Percentiles rank a stretch among this genome's conserved stretches.
Conservation (phyloP, 1,139 yeast species). For the Yamadazyma atlantica region DNA sequence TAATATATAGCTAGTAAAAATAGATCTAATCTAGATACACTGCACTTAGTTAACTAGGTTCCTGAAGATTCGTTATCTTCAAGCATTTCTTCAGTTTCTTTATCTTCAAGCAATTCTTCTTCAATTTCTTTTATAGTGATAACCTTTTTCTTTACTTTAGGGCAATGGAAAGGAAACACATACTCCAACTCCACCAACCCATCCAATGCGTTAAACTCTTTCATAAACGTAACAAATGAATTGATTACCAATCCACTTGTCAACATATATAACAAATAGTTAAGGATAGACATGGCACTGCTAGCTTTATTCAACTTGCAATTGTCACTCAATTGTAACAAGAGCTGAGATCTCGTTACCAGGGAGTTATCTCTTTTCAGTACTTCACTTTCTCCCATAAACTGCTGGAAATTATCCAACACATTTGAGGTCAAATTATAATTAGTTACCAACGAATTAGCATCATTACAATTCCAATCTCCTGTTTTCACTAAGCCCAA, state of each 20-base stretch:
- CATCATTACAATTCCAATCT: slow-evolving; percentile 10
- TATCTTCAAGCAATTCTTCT: background rate
- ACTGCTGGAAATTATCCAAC: background rate
- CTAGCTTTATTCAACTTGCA: slow-evolving; percentile 15
- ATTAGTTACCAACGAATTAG: slow-evolving; percentile 6
- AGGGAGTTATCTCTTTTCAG: background rate
- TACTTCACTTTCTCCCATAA: background rate
- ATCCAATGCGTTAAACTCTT: background rate
- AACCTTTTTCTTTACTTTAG: slow-evolving; percentile 1
- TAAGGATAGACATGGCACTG: slow-evolving; percentile 10
- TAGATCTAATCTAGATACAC: too few species aligned
- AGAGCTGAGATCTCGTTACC: slow-evolving; percentile 6
- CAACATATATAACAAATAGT: slow-evolving; percentile 12
- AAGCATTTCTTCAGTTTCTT: background rate
- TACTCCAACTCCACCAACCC: slow-evolving; percentile 8
- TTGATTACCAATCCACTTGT: slow-evolving; percentile 10
- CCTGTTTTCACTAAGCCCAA: slow-evolving; percentile 10
- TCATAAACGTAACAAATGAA: slow-evolving; percentile 7
- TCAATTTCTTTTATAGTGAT: background rate
- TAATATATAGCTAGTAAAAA: too few species aligned
- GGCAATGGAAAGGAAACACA: slow-evolving; percentile 9
- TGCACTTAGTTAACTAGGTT: too few species aligned
- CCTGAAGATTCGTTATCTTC: too few species aligned
- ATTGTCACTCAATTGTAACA: slow-evolving; percentile 10
- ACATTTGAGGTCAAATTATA: slow-evolving; percentile 12